Conservation (phyloP, 1,284 basidiomycete species). For the Lentinus polychrous region DNA sequence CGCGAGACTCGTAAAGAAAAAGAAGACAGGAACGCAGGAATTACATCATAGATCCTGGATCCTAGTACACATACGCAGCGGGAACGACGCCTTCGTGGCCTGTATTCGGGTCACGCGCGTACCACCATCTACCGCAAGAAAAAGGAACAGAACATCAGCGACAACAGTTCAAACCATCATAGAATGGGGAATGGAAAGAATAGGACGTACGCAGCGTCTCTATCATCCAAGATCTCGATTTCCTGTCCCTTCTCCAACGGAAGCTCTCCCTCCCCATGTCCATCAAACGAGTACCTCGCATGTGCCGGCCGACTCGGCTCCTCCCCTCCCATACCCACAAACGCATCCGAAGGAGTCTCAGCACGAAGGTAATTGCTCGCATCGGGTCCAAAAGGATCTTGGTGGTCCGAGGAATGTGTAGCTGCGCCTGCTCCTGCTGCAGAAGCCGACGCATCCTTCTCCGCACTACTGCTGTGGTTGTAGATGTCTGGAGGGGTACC, state of each 20-base stretch:
- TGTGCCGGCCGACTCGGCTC: slow-evolving; percentile 67
- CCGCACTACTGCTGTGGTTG: slow-evolving; percentile 34
- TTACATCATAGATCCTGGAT: too few relatives aligned
- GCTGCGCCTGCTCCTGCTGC: slow-evolving; percentile 10
- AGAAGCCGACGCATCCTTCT: slow-evolving; percentile 34
- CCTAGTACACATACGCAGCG: slow-evolving; percentile 78
- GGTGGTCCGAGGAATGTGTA: background rate
- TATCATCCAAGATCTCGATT: slow-evolving; percentile 71
- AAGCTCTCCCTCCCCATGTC: slow-evolving; percentile 70
- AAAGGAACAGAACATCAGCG: slow-evolving; percentile 6
- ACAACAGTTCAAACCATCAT: too few relatives aligned
- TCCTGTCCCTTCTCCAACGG: slow-evolving; percentile 63
- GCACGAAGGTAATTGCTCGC: slow-evolving; percentile 68
- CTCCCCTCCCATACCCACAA: slow-evolving; percentile 52
- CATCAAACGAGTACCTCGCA: slow-evolving; percentile 77
- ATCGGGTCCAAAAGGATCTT: slow-evolving; percentile 66
- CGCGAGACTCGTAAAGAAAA: slow-evolving; percentile 3
- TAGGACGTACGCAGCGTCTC: slow-evolving; percentile 66
- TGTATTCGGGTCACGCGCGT: slow-evolving; percentile 70
- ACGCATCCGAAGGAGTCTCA: slow-evolving; percentile 71
- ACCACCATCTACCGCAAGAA: slow-evolving; percentile 76
- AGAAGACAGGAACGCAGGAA: too few relatives aligned
- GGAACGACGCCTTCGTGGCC: slow-evolving; percentile 85
- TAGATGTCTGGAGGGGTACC: slow-evolving; percentile 44
- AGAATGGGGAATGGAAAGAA: slow-evolving; percentile 2